A percentile compares a stretch with the other conserved stretches of the same genome.
These are phyloP conservation scores for Leptographium wingfieldii DNA, from an alignment of 2,329 filamentous ascomycete genomes.

Conservation along the genomic window DNA sequence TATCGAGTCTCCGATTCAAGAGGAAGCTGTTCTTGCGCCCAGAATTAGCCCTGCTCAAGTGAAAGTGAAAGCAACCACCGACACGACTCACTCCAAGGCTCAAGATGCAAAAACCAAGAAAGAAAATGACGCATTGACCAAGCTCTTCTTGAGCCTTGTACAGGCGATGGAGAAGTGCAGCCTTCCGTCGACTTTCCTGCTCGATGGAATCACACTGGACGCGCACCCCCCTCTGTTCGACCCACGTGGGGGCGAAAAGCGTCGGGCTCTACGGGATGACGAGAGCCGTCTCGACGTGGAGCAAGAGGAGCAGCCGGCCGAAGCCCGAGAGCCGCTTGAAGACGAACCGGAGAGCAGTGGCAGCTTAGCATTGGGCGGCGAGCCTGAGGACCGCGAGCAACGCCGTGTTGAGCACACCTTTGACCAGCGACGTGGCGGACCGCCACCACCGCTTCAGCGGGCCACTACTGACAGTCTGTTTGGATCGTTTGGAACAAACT, in stretches of 20 bases:
- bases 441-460: conserved; percentile 68
- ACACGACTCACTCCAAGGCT: neutral
- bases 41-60: conserved; percentile 1
- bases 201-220: conserved; percentile 14
- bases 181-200: conserved; percentile 18
- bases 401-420: conserved; percentile 36
- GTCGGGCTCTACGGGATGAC: conserved; percentile 64
- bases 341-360: conserved; percentile 68
- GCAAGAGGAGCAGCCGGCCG: conserved; percentile 31
- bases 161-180: conserved; percentile 25
- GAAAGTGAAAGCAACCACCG: conserved; percentile 7
- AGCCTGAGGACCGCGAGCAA: conserved; percentile 69
- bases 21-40: conserved; percentile 18
- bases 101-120: conserved; percentile 1
- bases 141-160: conserved; percentile 23
- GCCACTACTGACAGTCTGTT: conserved; percentile 40
- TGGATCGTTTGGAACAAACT: conserved; percentile 36
- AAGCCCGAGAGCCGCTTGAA: conserved; percentile 41
- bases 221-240: conserved; percentile 70
- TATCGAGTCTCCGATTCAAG: conserved; percentile 20
- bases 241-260: conserved; percentile 65
- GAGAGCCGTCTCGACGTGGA: conserved; percentile 39
- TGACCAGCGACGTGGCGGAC: conserved; percentile 49
- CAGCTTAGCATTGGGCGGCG: conserved; percentile 80
- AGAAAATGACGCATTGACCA: conserved; percentile 11